Evolutionary conservation across 2,329 filamentous ascomycete species (phyloP), one percentile per base, ranked within the genome.

Genomic region (Eutypa lata): DNA sequence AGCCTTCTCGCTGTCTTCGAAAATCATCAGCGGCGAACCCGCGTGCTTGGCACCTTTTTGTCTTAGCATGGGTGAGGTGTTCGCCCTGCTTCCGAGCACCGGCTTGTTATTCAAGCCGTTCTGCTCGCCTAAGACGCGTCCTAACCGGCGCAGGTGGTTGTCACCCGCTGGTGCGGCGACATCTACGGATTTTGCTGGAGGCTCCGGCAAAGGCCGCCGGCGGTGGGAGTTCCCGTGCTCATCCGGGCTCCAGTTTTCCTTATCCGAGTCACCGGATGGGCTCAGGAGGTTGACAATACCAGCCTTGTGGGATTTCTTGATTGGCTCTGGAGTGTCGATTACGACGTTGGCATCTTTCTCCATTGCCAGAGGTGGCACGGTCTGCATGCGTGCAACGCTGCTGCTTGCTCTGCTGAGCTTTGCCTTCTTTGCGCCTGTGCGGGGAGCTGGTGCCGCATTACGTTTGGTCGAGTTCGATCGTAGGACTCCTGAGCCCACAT

Each of bases 171-270:
- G n/a, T n/a, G 33, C 46, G 7, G 28, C 45, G 5, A 26, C 24
- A 13, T 24, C 35, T n/a, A 46, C 33, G 19, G 44, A 38, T 24
- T 66, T 68, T 22, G 49, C 46, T 7, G 61, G 53, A 10, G 61
- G 62, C 4, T 68, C 66, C 4, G 75, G 74, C 38, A 75, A 60
- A 3, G 69, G 71, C 24, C 71, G 72, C 49, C 68, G 68, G 40
- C 43, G 47, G 45, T 43, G 51, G 49, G 70, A 62, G 56, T 72
- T 74, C 8, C 70, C 76, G 42, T 77, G 75, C 57, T 77, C 76
- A 57, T 76, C 77, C 1, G 77, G 86, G 65, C 76, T 82, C 81
- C 91, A 95, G 66, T 97, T 97, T 74, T 97, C 93, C 73, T 97
- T 97, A 69, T 97, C 93, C 1, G 91, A 96, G 64, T 96, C 92